Conservation (phyloP, 345 rosid genomes). For the Iberis pinnata region DNA sequence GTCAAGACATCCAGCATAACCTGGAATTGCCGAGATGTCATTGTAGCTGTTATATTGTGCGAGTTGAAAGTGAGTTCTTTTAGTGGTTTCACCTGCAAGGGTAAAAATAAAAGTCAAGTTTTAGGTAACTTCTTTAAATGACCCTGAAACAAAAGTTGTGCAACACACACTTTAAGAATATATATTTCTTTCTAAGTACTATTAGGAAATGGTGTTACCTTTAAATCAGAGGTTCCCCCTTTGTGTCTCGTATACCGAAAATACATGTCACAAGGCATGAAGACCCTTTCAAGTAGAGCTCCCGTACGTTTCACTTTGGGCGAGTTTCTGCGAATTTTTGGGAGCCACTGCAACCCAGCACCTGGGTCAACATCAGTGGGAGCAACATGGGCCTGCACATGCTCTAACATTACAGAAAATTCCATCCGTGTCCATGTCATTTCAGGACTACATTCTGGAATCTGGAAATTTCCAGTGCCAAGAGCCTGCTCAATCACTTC, state of each 20-base stretch:
- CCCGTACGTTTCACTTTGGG: conserved; percentile 96
- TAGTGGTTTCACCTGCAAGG: conserved; percentile 83
- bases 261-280: conserved; percentile 99
- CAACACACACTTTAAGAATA: neutral
- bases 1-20: conserved; percentile 96
- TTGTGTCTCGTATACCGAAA: conserved; percentile 89
- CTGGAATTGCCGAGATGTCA: conserved; percentile 98
- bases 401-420: conserved; percentile 91
- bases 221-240: conserved; percentile 92
- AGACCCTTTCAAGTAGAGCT: conserved; percentile 95
- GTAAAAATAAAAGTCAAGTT: conserved; percentile 15
- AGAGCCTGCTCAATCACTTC: conserved; percentile 90
- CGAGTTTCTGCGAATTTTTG: conserved; percentile 76
- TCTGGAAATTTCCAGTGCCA: conserved; percentile 50
- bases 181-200: too few relatives aligned
- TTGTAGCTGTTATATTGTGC: conserved; percentile 71
- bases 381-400: conserved; percentile 98
- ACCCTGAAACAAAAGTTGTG: conserved; percentile 4
- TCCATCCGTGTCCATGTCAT: conserved; percentile 91
- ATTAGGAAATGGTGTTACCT: conserved; percentile 44
- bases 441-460: conserved; percentile 78
- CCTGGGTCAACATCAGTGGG: conserved; percentile 99
- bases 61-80: conserved; percentile 93
- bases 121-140: conserved; percentile 11
- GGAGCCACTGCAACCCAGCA: conserved; percentile 99